Evolutionary conservation across 2,329 filamentous ascomycete species (phyloP).

Genomic region (Xylaria sp.): DNA sequence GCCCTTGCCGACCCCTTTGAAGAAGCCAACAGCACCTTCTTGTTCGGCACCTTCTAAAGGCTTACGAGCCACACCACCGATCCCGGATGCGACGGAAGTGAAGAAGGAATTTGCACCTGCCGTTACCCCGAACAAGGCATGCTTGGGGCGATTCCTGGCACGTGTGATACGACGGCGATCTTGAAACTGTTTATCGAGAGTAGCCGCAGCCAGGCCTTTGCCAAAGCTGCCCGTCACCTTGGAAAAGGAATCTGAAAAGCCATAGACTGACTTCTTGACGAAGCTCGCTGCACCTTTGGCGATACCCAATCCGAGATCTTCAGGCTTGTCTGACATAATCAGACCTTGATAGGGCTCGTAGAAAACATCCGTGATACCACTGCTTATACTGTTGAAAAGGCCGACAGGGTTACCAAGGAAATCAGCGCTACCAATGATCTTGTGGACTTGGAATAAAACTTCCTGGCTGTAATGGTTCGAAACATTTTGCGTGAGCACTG

Average conservation of each 20-base stretch:
- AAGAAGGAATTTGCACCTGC: conserved; percentile 95
- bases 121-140: conserved; percentile 95
- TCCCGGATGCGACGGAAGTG: conserved; percentile 90
- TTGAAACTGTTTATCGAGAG: conserved; percentile 98
- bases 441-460: conserved; percentile 93
- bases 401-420: conserved; percentile 98
- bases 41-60: conserved; percentile 96
- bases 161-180: conserved; percentile 93
- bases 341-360: conserved; percentile 99
- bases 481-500: conserved; percentile 84
- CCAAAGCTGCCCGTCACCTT: conserved; percentile 98
- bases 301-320: conserved; percentile 93
- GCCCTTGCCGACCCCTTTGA: conserved; percentile 97
- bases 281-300: conserved; percentile 97
- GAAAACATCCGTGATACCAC: conserved; percentile 96
- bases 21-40: conserved; percentile 92
- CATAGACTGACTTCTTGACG: conserved; percentile 98
- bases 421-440: conserved; percentile 95
- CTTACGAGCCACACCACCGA: conserved; percentile 92
- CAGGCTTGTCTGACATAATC: conserved; percentile 93
- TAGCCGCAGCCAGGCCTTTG: conserved; percentile 94
- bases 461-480: conserved; percentile 97
- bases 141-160: conserved; percentile 93
- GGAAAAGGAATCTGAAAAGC: conserved; percentile 95
- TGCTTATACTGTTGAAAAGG: conserved; percentile 97